Percentiles rank a stretch among this genome's conserved stretches.
Evolutionary conservation across 1,284 basidiomycete species (phyloP).

Genomic region (Moniliella sp.): DNA sequence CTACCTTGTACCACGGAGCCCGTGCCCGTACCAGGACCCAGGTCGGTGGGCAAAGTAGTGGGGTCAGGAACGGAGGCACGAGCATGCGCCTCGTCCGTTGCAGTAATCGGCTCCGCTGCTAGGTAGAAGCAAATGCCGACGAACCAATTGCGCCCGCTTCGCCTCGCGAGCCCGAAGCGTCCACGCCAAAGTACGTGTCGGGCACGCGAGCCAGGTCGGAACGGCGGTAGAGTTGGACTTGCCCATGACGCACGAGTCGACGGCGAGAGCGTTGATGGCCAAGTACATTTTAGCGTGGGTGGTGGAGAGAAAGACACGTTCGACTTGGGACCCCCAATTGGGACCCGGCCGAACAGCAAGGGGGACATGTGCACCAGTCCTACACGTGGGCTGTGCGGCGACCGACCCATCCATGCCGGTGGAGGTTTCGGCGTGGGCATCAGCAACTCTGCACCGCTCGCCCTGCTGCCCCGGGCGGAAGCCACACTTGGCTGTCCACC

Average conservation of each 20-base stretch:
- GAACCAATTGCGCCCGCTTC: constrained; percentile 19
- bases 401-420: constrained; percentile 10
- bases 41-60: too few species aligned
- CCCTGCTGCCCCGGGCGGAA: constrained; percentile 57
- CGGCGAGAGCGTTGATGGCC: constrained; percentile 60
- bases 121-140: constrained; percentile 19
- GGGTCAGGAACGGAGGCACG: too few species aligned
- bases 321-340: constrained; percentile 52
- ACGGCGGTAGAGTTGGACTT: constrained; percentile 86
- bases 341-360: constrained; percentile 49
- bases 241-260: constrained; percentile 89
- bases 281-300: constrained; percentile 99
- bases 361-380: constrained; percentile 90
- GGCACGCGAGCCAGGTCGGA: constrained; percentile 51
- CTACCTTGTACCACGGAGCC: constrained; percentile 1
- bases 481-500: constrained; percentile 73
- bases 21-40: too few species aligned
- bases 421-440: constrained; percentile 20
- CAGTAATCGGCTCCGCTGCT: too few species aligned
- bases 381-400: constrained; percentile 35
- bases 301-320: constrained; percentile 82
- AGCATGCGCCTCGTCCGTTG: too few species aligned
- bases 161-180: constrained; percentile 9
- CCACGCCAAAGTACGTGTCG: constrained; percentile 22
- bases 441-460: constrained; percentile 58